Percentiles rank a stretch among this genome's conserved stretches.
Evolutionary conservation across 768 basidiomycete species (phyloP).

Genomic region (Suillus ampliporus): DNA sequence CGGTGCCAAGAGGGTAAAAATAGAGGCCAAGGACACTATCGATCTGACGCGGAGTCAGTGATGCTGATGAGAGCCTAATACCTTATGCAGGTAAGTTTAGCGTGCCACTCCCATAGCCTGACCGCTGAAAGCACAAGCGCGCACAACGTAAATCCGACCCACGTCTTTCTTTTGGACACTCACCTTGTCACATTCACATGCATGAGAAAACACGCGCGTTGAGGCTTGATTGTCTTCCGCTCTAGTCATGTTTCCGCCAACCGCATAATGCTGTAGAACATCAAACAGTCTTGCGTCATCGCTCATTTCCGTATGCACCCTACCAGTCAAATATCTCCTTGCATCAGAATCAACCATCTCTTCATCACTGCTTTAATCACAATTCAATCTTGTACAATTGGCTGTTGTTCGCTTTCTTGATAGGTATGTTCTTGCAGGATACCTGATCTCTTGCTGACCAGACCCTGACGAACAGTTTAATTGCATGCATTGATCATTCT

Average conservation of each 20-base stretch:
- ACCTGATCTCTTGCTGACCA: background rate
- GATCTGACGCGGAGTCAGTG: constrained; percentile 34
- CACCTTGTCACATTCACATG: background rate
- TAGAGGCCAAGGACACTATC: constrained; percentile 13
- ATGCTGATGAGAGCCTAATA: constrained; percentile 26
- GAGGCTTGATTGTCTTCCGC: background rate
- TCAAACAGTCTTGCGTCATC: background rate
- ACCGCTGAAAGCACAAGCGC: background rate
- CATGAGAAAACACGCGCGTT: background rate
- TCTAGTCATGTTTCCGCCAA: background rate
- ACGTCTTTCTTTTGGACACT: background rate
- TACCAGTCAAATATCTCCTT: background rate
- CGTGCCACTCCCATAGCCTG: background rate
- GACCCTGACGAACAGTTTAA: background rate
- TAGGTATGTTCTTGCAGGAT: background rate
- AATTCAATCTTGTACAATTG: constrained; percentile 1
- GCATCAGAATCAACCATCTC: background rate
- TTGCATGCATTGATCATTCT: constrained; percentile 4
- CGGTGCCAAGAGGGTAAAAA: constrained; percentile 17
- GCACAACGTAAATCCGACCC: background rate
- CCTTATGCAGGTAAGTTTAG: background rate
- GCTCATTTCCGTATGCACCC: constrained; percentile 1
- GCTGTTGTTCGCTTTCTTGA: background rate
- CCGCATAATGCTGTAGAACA: background rate
- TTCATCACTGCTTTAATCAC: background rate